Evolutionary conservation across 495 filamentous ascomycete genomes (phyloP), one percentile per base, ranked within the genome.

Genomic region (Aspergillus ellipticus): DNA sequence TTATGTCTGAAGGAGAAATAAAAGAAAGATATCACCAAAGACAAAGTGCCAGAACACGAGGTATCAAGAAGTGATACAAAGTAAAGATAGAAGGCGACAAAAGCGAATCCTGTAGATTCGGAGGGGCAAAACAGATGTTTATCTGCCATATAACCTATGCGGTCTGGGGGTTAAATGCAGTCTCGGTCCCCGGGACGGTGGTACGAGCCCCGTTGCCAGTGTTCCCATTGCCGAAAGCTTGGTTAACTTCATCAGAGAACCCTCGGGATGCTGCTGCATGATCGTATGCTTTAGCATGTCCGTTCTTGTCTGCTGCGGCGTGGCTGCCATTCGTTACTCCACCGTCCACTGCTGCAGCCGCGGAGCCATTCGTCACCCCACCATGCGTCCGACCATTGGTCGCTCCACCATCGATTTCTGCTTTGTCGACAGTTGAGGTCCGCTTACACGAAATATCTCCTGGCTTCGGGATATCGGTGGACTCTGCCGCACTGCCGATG

Each of bases 401-500:
- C 17, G 48, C 42, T 9, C 50, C 57, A 33, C 55, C 39, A 55
- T 29, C 47, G 28, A 57, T 57, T 42, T 35, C 55, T 61, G 21
- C 46, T 33, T 54, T 51, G 13, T 66, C 45, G 41, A 70, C 75
- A 20, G 76, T 66, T 16, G 61, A 61, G 65, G 82, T 84, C 6
- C 76, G 59, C 78, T 96, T 96, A 60, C 89, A 86, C 31, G 77
- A 81, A 35, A 96, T 77, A 43, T 77, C 51, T 0, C 79, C 77
- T n/a, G 83, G 70, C 48, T 72, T 62, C 4, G 91, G 89, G 43
- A 97, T 82, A 63, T 88, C 80, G 31, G 71, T 76, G 13, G 89
- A 88, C 74, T 87, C 84, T 4, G 79, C 63, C 6, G 93, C 90
- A n/a, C 72, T 77, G 50, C 94, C 95, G 57, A 97, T 86, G 63